These are phyloP conservation scores for Hymenoscyphus scutula DNA, from an alignment of 2,329 filamentous ascomycete genomes.

Conservation along the genomic window DNA sequence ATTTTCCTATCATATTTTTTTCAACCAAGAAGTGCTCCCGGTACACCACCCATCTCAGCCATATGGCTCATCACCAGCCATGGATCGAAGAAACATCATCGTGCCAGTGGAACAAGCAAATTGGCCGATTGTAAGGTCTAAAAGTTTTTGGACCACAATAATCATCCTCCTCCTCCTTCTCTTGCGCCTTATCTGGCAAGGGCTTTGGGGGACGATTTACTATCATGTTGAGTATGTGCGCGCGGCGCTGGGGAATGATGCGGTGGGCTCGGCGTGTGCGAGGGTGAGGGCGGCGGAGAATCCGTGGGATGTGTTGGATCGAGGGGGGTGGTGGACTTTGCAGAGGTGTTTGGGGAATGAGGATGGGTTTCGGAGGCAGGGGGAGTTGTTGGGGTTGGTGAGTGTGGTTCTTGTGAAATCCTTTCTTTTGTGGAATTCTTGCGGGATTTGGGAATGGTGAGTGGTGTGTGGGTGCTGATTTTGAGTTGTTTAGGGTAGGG, in stretches of 20 bases:
- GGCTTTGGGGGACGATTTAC: slow-evolving; percentile 3
- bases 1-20: neutral
- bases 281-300: slow-evolving; percentile 7
- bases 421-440: too few species aligned
- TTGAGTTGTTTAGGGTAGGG: neutral
- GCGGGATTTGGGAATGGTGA: too few species aligned
- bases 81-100: neutral
- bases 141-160: neutral
- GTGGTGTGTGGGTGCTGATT: neutral
- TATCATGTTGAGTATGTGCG: slow-evolving; percentile 6
- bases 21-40: too few species aligned
- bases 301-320: slow-evolving; percentile 10
- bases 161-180: neutral
- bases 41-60: too few species aligned
- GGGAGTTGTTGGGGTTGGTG: slow-evolving; percentile 5
- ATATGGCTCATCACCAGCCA: neutral
- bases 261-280: neutral
- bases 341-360: slow-evolving; percentile 13
- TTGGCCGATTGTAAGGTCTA: neutral
- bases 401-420: too few species aligned
- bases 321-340: slow-evolving; percentile 12
- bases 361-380: slow-evolving; percentile 12
- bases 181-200: too few species aligned
- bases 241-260: slow-evolving; percentile 6
- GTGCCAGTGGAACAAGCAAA: too few species aligned